Base-by-base conservation (phyloP, 768 basidiomycete species). In the Candolleomyces efflorescens region DNA sequence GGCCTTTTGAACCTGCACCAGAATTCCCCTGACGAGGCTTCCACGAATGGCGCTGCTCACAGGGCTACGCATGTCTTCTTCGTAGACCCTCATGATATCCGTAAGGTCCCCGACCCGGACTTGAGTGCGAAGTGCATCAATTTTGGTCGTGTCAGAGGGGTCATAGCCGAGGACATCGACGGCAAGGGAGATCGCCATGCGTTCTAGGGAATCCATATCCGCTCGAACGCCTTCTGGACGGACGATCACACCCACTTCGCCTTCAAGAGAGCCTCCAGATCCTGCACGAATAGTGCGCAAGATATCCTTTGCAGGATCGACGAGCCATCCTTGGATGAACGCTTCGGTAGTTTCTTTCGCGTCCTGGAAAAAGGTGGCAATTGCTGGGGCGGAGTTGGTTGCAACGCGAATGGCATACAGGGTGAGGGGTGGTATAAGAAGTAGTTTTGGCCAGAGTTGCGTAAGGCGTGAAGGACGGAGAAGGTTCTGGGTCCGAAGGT, bases 1-100 rank as follows among this genome's bases (percentile, higher is more conserved):
- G 58, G 94, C 89, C 69, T 98, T 98, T 63, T 98, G 96, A 0
- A 98, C 82, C 67, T 98, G 96, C 27, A 99, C 87, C 61, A 98
- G 86, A 48, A 94, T 73, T 1, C 91, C 86, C 26, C 96, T 82
- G 17, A 98, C 75, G 7, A 98, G 76, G 13, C 86, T 89, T 3
- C 96, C 96, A 5, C 80, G 74, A 3, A 98, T 59, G 5, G 87
- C 91, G 18, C 90, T 93, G 63, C 82, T 86, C 47, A 98, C 64
- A 0, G 96, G 96, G n/a, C 75, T 82, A 68, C 87, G 87, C 73
- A 98, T 92, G 64, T 98, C 94, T 59, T 89, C 83, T 73, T 98
- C 96, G 66, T 96, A 98, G 4, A 94, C 80, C 66, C 86, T 76
- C 60, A 96, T 79, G 5, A 98, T 87, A 17, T 92, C 81, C 2